Percentiles rank a stretch among this genome's conserved stretches.
phyloP scores from a whole-genome alignment of 2,329 filamentous ascomycete genomes.

The Cercospora nicotianae region DNA sequence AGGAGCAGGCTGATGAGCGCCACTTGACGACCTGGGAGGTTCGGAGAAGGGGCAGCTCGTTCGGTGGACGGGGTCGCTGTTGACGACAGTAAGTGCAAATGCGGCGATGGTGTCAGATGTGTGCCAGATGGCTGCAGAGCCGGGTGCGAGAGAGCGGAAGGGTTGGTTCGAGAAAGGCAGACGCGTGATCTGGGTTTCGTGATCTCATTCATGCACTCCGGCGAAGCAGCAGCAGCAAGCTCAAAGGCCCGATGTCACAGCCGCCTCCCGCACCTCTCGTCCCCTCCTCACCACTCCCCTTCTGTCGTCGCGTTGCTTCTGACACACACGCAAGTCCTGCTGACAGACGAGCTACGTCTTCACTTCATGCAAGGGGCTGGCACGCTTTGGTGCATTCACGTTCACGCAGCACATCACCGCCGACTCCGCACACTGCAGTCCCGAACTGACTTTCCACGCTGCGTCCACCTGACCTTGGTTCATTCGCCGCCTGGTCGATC shows the following conservation, averaged over 20 bases:
- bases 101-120: not conserved
- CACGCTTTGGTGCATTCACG: not conserved
- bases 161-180: not conserved
- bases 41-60: not conserved
- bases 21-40: not conserved
- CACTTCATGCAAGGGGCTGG: not conserved
- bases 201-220: conserved; percentile 7
- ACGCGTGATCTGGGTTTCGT: conserved; percentile 2
- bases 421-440: not conserved
- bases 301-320: not conserved
- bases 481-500: conserved; percentile 2
- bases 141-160: not conserved
- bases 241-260: conserved; percentile 5
- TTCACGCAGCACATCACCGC: not conserved
- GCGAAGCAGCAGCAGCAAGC: conserved; percentile 4
- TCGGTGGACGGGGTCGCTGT: not conserved
- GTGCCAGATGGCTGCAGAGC: not conserved
- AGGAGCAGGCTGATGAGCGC: conserved; percentile 4
- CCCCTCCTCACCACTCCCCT: not conserved
- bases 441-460: not conserved
- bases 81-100: not conserved
- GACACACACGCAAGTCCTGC: not conserved
- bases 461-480: not conserved
- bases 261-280: not conserved
- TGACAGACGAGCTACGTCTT: not conserved